Evolutionary conservation across 495 filamentous ascomycete species (phyloP).

Genomic region (Aspergillus olivimuriae): DNA sequence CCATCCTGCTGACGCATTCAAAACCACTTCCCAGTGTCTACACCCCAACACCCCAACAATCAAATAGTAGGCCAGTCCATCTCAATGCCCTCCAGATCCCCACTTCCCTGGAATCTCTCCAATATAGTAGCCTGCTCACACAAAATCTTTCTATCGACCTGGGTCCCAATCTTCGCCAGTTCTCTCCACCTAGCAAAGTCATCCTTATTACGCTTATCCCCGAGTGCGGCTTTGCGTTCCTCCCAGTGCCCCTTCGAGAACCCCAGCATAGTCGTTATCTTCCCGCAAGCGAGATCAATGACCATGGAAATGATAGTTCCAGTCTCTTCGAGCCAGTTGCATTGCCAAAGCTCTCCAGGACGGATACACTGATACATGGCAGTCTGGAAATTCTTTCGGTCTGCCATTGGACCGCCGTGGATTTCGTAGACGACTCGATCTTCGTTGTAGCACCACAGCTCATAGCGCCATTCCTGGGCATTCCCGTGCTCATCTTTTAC

Average conservation of each 20-base stretch:
- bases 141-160: slow-evolving; percentile 28
- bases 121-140: slow-evolving; percentile 35
- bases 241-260: slow-evolving; percentile 38
- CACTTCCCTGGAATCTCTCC: slow-evolving; percentile 30
- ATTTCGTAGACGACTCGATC: slow-evolving; percentile 38
- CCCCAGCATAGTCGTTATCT: slow-evolving; percentile 28
- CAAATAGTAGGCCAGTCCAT: slow-evolving; percentile 27
- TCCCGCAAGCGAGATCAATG: slow-evolving; percentile 26
- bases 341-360: slow-evolving; percentile 32
- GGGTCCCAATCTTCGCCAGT: slow-evolving; percentile 26
- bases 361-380: slow-evolving; percentile 36
- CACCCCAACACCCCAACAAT: too few relatives aligned
- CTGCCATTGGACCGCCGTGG: slow-evolving; percentile 36
- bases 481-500: slow-evolving; percentile 23
- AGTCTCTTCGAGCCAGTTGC: slow-evolving; percentile 37
- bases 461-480: slow-evolving; percentile 38
- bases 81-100: slow-evolving; percentile 26
- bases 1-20: too few relatives aligned
- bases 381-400: slow-evolving; percentile 30
- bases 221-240: slow-evolving; percentile 25
- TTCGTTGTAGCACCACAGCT: slow-evolving; percentile 38
- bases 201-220: slow-evolving; percentile 29
- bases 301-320: slow-evolving; percentile 34
- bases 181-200: slow-evolving; percentile 30
- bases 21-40: too few relatives aligned